A percentile compares a stretch with the other conserved stretches of the same genome.
phyloP scores from a whole-genome alignment of 768 basidiomycete genomes.

The Ramaria sp. region DNA sequence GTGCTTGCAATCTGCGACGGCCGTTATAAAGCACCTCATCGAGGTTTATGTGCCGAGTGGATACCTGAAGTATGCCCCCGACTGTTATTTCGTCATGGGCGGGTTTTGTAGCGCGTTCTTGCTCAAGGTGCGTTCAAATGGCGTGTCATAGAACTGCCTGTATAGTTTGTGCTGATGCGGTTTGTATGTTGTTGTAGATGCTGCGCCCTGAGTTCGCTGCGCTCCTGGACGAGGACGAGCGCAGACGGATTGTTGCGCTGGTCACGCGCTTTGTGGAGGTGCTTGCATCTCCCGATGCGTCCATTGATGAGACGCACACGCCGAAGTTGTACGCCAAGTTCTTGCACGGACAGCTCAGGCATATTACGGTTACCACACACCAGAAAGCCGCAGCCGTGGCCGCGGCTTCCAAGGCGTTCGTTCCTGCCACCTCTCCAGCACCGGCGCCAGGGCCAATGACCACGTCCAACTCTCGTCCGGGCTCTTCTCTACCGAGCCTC shows the following conservation, averaged over 20 bases:
- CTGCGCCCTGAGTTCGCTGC: constrained; percentile 65
- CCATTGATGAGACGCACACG: constrained; percentile 74
- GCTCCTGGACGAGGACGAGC: constrained; percentile 49
- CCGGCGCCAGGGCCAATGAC: background rate
- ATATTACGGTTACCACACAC: background rate
- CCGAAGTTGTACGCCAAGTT: constrained; percentile 75
- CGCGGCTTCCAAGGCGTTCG: background rate
- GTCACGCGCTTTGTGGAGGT: constrained; percentile 65
- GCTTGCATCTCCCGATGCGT: constrained; percentile 56
- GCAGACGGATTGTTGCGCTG: constrained; percentile 59
- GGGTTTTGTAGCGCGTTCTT: constrained; percentile 78
- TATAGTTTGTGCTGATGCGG: background rate
- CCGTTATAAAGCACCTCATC: constrained; percentile 54
- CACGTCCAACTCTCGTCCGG: background rate
- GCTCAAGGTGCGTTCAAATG: constrained; percentile 42
- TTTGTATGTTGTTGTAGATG: constrained; percentile 29
- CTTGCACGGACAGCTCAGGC: constrained; percentile 49
- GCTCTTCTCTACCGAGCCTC: background rate
- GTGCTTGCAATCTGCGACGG: constrained; percentile 64
- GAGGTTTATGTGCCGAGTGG: constrained; percentile 57
- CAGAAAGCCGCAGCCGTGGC: background rate
- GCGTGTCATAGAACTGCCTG: background rate
- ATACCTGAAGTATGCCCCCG: constrained; percentile 70
- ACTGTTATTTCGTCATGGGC: constrained; percentile 59
- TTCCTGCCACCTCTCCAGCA: background rate